phyloP scores from a whole-genome alignment of 805 yeast species.

The Metschnikowia picachoensis region DNA sequence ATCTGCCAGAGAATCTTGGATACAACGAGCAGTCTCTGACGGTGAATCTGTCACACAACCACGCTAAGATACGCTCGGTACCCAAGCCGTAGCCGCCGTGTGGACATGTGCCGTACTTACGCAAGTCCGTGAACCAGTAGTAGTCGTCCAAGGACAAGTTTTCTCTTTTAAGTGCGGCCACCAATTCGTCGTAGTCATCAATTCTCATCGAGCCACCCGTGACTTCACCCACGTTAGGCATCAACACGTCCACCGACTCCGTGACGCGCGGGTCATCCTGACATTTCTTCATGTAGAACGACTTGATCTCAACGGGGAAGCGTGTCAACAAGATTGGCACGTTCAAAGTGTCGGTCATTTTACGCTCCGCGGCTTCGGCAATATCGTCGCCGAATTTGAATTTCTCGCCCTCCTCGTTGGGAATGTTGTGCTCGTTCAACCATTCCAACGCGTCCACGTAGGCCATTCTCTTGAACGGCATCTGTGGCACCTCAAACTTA shows the following conservation, averaged over 20 bases:
- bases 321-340: constrained; percentile 87
- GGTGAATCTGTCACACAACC: constrained; percentile 97
- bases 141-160: constrained; percentile 75
- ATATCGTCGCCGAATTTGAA: constrained; percentile 98
- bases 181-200: constrained; percentile 70
- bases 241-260: constrained; percentile 95
- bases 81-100: constrained; percentile 99
- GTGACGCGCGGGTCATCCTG: constrained; percentile 89
- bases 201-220: constrained; percentile 99
- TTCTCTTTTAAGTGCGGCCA: constrained; percentile 92
- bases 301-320: constrained; percentile 96
- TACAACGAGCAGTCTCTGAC: constrained; percentile 97
- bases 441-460: constrained; percentile 90
- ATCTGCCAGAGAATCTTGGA: constrained; percentile 97
- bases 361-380: constrained; percentile 99
- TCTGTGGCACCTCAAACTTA: constrained; percentile 70
- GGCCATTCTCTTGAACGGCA: constrained; percentile 88
- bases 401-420: constrained; percentile 89
- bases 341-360: constrained; percentile 93
- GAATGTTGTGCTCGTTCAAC: constrained; percentile 92
- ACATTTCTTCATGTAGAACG: constrained; percentile 96
- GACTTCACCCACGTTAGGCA: constrained; percentile 99
- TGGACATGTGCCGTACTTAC: constrained; percentile 96
- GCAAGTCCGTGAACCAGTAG: constrained; percentile 95
- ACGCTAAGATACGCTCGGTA: constrained; percentile 95